Evolutionary conservation across 345 rosid species (phyloP).

Genomic region (Trapa incisa): DNA sequence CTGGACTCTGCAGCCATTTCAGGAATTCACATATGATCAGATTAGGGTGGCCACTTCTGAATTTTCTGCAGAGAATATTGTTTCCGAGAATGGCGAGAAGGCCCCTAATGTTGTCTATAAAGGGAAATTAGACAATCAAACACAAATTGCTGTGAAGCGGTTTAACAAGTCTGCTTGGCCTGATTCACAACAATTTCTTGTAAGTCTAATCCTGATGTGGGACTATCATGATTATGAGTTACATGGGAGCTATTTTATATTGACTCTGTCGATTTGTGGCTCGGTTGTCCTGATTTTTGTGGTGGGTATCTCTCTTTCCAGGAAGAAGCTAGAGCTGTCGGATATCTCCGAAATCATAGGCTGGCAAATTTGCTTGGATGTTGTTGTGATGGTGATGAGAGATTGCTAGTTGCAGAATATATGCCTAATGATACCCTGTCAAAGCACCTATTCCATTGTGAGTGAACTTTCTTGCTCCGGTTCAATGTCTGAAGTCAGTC

Average conservation of each 20-base stretch:
- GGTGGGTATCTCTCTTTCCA: slow-evolving; percentile 9
- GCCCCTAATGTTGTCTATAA: slow-evolving; percentile 86
- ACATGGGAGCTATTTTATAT: not conserved
- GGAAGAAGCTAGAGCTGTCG: slow-evolving; percentile 93
- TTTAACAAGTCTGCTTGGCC: slow-evolving; percentile 93
- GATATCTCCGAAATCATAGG: slow-evolving; percentile 61
- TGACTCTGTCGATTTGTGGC: not conserved
- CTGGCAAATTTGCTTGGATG: slow-evolving; percentile 84
- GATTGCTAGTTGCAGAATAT: slow-evolving; percentile 73
- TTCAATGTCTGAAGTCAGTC: not conserved
- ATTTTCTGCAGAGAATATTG: slow-evolving; percentile 81
- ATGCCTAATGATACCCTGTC: slow-evolving; percentile 93
- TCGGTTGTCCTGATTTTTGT: not conserved
- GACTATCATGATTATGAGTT: not conserved
- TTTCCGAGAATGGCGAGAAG: slow-evolving; percentile 86
- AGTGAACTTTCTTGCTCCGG: slow-evolving; percentile 7
- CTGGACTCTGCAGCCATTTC: slow-evolving; percentile 33
- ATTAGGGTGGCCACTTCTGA: slow-evolving; percentile 72
- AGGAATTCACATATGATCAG: slow-evolving; percentile 59
- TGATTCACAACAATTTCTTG: slow-evolving; percentile 71
- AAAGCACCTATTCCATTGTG: slow-evolving; percentile 86
- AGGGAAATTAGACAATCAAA: slow-evolving; percentile 73
- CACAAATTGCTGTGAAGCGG: slow-evolving; percentile 75
- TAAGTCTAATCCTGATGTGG: slow-evolving; percentile 8
- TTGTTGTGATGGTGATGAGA: slow-evolving; percentile 80